phyloP scores from a whole-genome alignment of 192 early-diverging fungal species.

The Kickxella alabastrina region DNA sequence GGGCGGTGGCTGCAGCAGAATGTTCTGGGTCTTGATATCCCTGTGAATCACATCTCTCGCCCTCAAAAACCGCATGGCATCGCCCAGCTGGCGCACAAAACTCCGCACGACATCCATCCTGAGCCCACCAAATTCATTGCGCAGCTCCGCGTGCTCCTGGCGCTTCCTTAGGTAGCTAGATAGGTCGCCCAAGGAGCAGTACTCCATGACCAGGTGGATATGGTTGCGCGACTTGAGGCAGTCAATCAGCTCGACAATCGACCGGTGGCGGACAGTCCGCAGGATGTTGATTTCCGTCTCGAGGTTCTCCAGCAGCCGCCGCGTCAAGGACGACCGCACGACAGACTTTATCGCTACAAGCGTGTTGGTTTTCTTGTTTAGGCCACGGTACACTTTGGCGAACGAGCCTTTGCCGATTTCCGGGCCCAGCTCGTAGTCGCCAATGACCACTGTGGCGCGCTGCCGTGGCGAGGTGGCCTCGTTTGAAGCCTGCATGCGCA shows the following conservation, averaged over 20 bases:
- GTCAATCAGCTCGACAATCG: conserved; percentile 86
- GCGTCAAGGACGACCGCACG: conserved; percentile 78
- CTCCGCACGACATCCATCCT: conserved; percentile 74
- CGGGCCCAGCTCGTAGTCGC: conserved; percentile 70
- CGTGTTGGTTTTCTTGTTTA: conserved; percentile 61
- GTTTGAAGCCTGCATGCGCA: too few species aligned
- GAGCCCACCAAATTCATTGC: conserved; percentile 71
- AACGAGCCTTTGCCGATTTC: conserved; percentile 96
- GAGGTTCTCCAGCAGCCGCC: conserved; percentile 87
- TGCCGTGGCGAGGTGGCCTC: conserved; percentile 27
- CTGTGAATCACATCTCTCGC: conserved; percentile 88
- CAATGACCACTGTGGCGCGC: conserved; percentile 58
- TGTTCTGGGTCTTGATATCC: conserved; percentile 97
- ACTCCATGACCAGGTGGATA: conserved; percentile 98
- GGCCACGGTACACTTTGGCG: conserved; percentile 85
- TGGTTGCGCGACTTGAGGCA: conserved; percentile 90
- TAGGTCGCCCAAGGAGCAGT: conserved; percentile 92
- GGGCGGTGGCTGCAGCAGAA: conserved; percentile 67
- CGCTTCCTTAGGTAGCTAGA: conserved; percentile 80
- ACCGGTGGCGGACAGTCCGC: conserved; percentile 74
- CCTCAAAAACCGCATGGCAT: conserved; percentile 84
- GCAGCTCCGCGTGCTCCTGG: conserved; percentile 50
- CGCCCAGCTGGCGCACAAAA: conserved; percentile 74
- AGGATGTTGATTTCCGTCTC: conserved; percentile 95
- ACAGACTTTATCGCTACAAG: conserved; percentile 92